phyloP scores from a whole-genome alignment of 768 basidiomycete genomes.

The Hortiboletus campestris region DNA sequence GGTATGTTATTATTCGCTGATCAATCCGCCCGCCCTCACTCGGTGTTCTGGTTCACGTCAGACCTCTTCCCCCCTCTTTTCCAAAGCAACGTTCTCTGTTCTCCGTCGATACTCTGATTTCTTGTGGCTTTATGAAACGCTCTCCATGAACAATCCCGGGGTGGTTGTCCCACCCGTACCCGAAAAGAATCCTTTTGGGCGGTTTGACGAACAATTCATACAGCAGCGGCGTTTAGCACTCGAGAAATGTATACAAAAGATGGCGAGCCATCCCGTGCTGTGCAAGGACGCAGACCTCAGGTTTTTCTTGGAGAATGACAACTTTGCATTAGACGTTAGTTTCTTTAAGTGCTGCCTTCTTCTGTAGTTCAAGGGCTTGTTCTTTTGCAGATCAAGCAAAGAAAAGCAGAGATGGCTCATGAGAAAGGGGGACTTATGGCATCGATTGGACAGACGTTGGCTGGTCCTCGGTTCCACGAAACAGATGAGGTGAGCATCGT shows the following conservation, averaged over 20 bases:
- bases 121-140: slow-evolving; percentile 90
- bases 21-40: background rate
- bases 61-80: slow-evolving; percentile 85
- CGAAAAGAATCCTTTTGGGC: slow-evolving; percentile 90
- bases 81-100: slow-evolving; percentile 85
- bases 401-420: slow-evolving; percentile 71
- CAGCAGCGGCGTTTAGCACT: slow-evolving; percentile 80
- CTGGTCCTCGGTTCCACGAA: slow-evolving; percentile 82
- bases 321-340: slow-evolving; percentile 84
- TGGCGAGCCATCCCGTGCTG: slow-evolving; percentile 87
- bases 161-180: slow-evolving; percentile 96
- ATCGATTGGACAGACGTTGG: slow-evolving; percentile 72
- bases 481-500: slow-evolving; percentile 67
- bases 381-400: slow-evolving; percentile 73
- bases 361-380: background rate
- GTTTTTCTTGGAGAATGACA: slow-evolving; percentile 91
- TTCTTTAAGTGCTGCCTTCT: background rate
- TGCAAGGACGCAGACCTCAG: slow-evolving; percentile 85
- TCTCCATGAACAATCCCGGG: slow-evolving; percentile 90
- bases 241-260: slow-evolving; percentile 91
- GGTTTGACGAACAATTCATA: slow-evolving; percentile 92
- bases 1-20: slow-evolving; percentile 40
- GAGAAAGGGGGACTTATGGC: slow-evolving; percentile 84
- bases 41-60: slow-evolving; percentile 25
- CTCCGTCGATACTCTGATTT: slow-evolving; percentile 98